Base-by-base conservation (phyloP, 257 asterid species). In the Cruciata laevipes region DNA sequence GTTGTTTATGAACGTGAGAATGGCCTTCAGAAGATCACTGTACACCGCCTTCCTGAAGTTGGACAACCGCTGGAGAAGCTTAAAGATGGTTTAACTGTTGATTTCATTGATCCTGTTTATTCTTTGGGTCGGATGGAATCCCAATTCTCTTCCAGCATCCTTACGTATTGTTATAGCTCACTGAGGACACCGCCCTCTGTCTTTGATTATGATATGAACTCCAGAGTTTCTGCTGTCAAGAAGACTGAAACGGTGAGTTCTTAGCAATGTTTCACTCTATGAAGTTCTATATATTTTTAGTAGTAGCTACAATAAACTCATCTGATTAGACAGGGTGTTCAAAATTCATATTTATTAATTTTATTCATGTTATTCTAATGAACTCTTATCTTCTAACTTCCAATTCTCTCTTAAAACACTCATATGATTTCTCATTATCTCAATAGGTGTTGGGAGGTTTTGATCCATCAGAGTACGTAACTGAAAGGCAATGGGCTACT, bases 401-500 rank as follows among this genome's bases (percentile, higher is more conserved):
- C 73, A 61, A 49, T 68, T 74, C 65, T 61, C 60, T 37, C 57
- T 63, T 35, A 30, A 10, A 52, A 23, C 66, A n/a, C 12, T 6
- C 38, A 3, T 16, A 11, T 64, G 7, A 23, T 6, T 27, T 44
- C 11, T 24, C 73, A 52, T 14, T 69, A 55, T 37, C 24, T 57
- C 38, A 60, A 31, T 37, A 93, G 99, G 94, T 93, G 31, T 73
- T 88, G 83, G 96, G 95, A 68, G 95, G 96, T 68, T 93, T 93
- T 75, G 89, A 93, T 83, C 79, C 95, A 72, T 79, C 80, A 27
- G 84, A 88, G 65, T 93, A 88, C 79, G 74, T 79, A 53, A 86
- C 96, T 71, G 95, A 90, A 73, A 83, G 99, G 80, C 88, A 80
- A 74, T 85, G 97, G 99, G 96, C 97, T 81, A 79, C 89, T 69